Percentiles rank a stretch among this genome's conserved stretches.
Conservation (phyloP, 352 stramenopile genomes). For the Phytophthora ramorum region DNA sequence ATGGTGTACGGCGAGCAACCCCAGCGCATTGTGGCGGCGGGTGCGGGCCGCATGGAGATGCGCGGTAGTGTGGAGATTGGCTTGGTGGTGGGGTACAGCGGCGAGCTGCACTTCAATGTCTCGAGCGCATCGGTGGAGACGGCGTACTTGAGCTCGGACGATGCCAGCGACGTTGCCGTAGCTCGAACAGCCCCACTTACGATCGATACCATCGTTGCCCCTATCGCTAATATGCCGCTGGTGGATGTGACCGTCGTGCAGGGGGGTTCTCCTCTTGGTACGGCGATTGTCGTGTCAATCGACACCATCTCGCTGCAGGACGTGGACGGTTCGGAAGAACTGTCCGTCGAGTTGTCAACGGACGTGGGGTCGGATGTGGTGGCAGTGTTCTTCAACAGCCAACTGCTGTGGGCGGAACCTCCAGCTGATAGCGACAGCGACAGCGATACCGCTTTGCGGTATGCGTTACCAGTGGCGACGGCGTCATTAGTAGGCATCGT, state of each 20-base stretch:
- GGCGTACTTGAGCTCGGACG: too few relatives aligned
- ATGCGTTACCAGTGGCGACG: conserved; percentile 8
- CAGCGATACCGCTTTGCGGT: conserved; percentile 1
- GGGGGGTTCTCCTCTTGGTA: too few relatives aligned
- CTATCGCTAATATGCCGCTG: too few relatives aligned
- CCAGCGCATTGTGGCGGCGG: conserved; percentile 15
- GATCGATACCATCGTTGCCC: too few relatives aligned
- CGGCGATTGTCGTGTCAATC: conserved; percentile 3
- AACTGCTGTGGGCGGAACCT: background rate
- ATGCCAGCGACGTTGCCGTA: too few relatives aligned
- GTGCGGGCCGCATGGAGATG: conserved; percentile 15
- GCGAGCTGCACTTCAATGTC: conserved; percentile 19
- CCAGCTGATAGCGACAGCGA: background rate
- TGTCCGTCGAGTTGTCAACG: conserved; percentile 15
- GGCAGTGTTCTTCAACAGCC: conserved; percentile 24
- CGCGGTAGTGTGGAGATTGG: conserved; percentile 32
- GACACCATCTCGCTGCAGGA: conserved; percentile 18
- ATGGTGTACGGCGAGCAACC: conserved; percentile 9
- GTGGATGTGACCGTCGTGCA: too few relatives aligned
- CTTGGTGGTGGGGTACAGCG: conserved; percentile 27
- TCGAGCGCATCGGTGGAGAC: conserved; percentile 10
- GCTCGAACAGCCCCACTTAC: too few relatives aligned
- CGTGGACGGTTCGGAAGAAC: conserved; percentile 28
- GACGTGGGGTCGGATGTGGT: conserved; percentile 1
- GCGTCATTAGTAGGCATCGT: conserved; percentile 10